Conservation (phyloP, 2,329 filamentous ascomycete species). For the Raffaelea albimanens region DNA sequence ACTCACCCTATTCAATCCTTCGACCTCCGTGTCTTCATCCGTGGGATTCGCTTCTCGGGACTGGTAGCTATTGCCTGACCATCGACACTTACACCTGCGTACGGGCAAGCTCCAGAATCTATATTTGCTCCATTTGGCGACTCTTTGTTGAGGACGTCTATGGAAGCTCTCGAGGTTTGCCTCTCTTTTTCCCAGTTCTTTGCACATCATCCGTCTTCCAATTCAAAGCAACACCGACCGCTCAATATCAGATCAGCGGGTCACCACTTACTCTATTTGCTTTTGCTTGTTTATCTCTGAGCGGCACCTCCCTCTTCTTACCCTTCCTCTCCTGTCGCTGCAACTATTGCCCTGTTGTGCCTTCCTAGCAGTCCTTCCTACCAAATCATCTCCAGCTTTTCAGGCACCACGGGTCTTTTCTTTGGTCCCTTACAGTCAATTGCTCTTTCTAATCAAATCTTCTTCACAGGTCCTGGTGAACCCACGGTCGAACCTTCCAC, state of each 20-base stretch:
- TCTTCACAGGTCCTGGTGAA: too few relatives aligned
- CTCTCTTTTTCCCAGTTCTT: neutral
- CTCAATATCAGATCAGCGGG: too few relatives aligned
- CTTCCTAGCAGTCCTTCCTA: too few relatives aligned
- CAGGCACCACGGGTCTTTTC: too few relatives aligned
- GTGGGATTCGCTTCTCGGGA: neutral
- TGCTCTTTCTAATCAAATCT: neutral
- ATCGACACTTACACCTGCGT: neutral
- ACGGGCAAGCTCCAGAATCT: neutral
- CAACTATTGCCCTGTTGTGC: too few relatives aligned
- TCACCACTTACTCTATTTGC: too few relatives aligned
- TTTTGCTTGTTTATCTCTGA: too few relatives aligned
- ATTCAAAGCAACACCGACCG: too few relatives aligned
- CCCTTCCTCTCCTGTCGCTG: too few relatives aligned
- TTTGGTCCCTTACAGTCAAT: neutral
- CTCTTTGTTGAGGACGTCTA: conserved; percentile 8
- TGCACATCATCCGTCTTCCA: too few relatives aligned
- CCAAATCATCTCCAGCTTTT: too few relatives aligned
- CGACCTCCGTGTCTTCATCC: neutral
- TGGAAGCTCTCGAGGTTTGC: neutral
- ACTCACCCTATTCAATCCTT: neutral
- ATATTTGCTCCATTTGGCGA: conserved; percentile 1
- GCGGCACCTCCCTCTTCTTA: too few relatives aligned
- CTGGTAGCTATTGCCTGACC: neutral
- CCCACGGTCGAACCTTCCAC: neutral